Evolutionary conservation across 73 alveolate genomes (phyloP).

Genomic region (Paramecium sexaurelia): DNA sequence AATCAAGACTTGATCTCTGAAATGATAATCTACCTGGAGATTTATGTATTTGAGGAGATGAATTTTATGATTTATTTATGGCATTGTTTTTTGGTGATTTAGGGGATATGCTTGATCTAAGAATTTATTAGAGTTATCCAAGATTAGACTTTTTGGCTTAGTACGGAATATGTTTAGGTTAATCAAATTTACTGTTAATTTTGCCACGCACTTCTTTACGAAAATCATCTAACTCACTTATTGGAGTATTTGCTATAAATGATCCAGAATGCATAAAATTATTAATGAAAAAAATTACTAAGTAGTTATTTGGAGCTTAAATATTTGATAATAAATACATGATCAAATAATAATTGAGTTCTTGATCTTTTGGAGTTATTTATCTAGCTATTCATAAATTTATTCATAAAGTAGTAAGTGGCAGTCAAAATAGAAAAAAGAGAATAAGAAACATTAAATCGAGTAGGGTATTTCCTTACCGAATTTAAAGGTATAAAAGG

Average conservation of each 20-base stretch:
- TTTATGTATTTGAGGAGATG: constrained; percentile 5
- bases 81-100: neutral
- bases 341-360: constrained; percentile 68
- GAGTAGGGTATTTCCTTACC: constrained; percentile 6
- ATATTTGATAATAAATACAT: constrained; percentile 65
- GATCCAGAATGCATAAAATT: constrained; percentile 34
- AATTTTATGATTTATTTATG: neutral
- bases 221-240: neutral
- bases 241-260: neutral
- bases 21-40: constrained; percentile 10
- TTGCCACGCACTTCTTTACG: constrained; percentile 22
- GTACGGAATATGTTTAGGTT: neutral
- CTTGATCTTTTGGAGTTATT: constrained; percentile 55
- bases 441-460: constrained; percentile 35
- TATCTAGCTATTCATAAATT: neutral
- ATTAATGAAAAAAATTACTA: constrained; percentile 44
- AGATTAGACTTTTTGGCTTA: neutral
- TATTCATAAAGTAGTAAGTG: constrained; percentile 5
- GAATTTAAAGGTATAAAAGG: constrained; percentile 49
- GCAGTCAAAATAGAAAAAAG: constrained; percentile 59
- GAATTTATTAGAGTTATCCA: neutral
- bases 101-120: neutral
- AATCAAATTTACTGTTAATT: neutral
- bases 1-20: constrained; percentile 5
- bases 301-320: constrained; percentile 41